Percentiles rank a stretch among this genome's conserved stretches.
phyloP scores from a whole-genome alignment of 2,329 filamentous ascomycete species.

The Ceratocystis albifundus region DNA sequence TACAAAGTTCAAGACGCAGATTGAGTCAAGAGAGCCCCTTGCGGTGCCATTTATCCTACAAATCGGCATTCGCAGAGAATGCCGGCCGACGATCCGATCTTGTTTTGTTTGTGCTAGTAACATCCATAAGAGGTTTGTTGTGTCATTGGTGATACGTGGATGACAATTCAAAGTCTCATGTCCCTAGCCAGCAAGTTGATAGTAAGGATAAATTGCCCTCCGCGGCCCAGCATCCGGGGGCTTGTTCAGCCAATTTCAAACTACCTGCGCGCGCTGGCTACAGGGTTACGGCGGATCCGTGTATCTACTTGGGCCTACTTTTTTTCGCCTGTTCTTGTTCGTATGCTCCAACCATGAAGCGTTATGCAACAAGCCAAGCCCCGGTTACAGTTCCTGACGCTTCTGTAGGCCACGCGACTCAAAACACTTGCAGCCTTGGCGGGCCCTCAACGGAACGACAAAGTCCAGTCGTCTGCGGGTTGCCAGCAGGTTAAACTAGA shows the following conservation, averaged over 20 bases:
- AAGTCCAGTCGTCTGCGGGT: not conserved
- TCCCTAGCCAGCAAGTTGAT: not conserved
- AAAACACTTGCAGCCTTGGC: constrained; percentile 3
- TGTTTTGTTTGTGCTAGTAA: constrained; percentile 1
- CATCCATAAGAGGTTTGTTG: not conserved
- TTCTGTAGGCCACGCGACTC: constrained; percentile 2
- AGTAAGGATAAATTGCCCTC: not conserved
- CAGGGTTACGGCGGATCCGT: not conserved
- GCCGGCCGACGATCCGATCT: not conserved
- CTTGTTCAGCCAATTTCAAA: constrained; percentile 5
- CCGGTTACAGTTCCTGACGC: not conserved
- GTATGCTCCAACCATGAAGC: not conserved
- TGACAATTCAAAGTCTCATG: not conserved
- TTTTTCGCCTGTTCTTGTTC: not conserved
- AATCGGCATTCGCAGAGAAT: not conserved
- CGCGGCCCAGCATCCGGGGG: not conserved
- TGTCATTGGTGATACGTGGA: not conserved
- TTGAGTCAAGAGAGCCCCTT: not conserved
- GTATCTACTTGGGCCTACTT: no score
- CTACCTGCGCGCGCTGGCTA: not conserved
- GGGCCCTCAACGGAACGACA: not conserved
- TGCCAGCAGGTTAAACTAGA: not conserved
- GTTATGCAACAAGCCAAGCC: not conserved
- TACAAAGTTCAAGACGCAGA: not conserved
- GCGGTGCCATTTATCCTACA: no score